These are phyloP conservation scores for Coemansia reversa DNA, from an alignment of 192 early-diverging fungal species.

Conservation along the genomic window DNA sequence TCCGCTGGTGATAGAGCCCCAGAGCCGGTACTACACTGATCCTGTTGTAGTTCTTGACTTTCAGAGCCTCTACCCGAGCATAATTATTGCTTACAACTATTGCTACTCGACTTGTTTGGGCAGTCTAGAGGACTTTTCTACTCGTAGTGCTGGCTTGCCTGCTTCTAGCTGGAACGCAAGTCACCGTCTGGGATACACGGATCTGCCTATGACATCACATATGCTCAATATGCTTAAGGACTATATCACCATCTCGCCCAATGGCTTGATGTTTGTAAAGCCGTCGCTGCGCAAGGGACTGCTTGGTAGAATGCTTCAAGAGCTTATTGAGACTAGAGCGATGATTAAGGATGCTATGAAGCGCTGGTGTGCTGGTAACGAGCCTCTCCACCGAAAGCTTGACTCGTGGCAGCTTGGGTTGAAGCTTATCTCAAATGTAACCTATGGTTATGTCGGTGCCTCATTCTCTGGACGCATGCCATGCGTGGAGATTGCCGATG, in stretches of 20 bases:
- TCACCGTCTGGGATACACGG: conserved; percentile 65
- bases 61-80: conserved; percentile 89
- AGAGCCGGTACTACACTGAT: conserved; percentile 76
- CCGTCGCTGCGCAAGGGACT: conserved; percentile 74
- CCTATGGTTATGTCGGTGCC: conserved; percentile 85
- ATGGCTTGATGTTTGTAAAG: conserved; percentile 86
- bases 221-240: conserved; percentile 66
- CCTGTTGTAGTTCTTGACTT: conserved; percentile 91
- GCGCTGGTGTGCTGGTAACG: conserved; percentile 39
- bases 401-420: conserved; percentile 83
- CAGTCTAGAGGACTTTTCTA: conserved; percentile 17
- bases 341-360: conserved; percentile 90
- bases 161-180: conserved; percentile 31
- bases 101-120: conserved; percentile 93
- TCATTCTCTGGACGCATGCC: conserved; percentile 91
- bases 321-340: conserved; percentile 84
- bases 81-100: conserved; percentile 97
- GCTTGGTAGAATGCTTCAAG: conserved; percentile 78
- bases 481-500: conserved; percentile 83
- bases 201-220: conserved; percentile 60
- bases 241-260: conserved; percentile 75
- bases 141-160: neutral
- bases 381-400: conserved; percentile 61
- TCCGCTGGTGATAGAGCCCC: conserved; percentile 89
- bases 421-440: conserved; percentile 92